Conservation (phyloP, 306 rosid genomes). For the Herpetospermum pedunculosum region DNA sequence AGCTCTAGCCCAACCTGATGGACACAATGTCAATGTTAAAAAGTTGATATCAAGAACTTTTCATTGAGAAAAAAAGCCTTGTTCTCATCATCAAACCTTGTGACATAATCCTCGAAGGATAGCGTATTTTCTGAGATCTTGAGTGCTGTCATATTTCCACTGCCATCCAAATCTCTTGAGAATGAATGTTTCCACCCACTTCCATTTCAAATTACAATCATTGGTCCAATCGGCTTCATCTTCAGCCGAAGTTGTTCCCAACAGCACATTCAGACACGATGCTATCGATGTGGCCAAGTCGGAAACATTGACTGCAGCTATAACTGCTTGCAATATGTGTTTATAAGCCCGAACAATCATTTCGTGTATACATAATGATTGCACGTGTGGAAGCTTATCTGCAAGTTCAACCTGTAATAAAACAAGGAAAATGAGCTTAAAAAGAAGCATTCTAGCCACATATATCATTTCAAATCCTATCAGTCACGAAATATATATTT, state of each 20-base stretch:
- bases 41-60: constrained; percentile 3
- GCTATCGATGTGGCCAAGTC: constrained; percentile 82
- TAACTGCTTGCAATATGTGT: constrained; percentile 83
- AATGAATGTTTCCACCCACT: constrained; percentile 85
- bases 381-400: constrained; percentile 95
- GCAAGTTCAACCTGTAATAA: constrained; percentile 80
- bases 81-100: no score
- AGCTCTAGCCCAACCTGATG: constrained; percentile 95
- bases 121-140: constrained; percentile 74
- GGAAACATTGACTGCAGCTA: constrained; percentile 66
- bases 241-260: constrained; percentile 61
- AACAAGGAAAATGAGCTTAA: constrained; percentile 8
- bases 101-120: constrained; percentile 92
- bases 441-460: background rate
- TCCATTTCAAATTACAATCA: constrained; percentile 64
- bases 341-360: constrained; percentile 95
- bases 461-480: background rate
- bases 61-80: no score
- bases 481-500: background rate
- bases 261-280: constrained; percentile 69
- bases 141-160: constrained; percentile 53
- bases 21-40: constrained; percentile 18
- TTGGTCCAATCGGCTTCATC: constrained; percentile 30
- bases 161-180: constrained; percentile 77
- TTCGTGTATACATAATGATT: constrained; percentile 85